These are phyloP conservation scores for Jatropha multifida DNA, from an alignment of 441 rosid genomes.

Conservation along the genomic window DNA sequence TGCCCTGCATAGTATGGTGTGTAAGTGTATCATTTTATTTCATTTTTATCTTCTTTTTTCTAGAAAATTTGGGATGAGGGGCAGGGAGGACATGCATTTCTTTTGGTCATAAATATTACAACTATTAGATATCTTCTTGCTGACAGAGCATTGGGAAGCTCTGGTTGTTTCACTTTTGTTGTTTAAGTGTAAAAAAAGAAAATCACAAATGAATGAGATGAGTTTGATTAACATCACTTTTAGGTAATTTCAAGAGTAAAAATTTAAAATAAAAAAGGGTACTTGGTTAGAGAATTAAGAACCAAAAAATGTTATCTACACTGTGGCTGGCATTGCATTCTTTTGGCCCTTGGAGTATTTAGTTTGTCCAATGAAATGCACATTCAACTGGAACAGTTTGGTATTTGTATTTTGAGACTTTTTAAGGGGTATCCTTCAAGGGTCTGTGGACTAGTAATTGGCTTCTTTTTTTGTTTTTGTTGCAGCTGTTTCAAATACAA, in stretches of 20 bases:
- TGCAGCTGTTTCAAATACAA: not conserved
- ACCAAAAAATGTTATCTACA: not conserved
- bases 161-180: not conserved
- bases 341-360: not conserved
- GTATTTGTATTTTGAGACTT: not conserved
- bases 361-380: not conserved
- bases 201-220: too few species aligned
- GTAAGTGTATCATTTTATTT: not conserved
- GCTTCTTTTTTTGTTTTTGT: not conserved
- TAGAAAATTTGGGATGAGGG: not conserved
- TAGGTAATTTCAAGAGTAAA: not conserved
- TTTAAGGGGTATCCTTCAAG: not conserved
- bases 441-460: not conserved
- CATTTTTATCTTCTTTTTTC: not conserved
- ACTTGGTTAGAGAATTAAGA: not conserved
- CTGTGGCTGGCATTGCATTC: not conserved
- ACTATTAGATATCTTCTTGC: not conserved
- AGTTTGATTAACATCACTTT: not conserved
- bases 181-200: not conserved
- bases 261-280: not conserved
- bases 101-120: not conserved
- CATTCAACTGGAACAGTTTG: conserved; percentile 4
- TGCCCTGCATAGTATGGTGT: not conserved
- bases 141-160: not conserved
- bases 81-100: too few species aligned